Evolutionary conservation across 805 yeast genomes (phyloP), one percentile per base, ranked within the genome.

Genomic region (Candida succiphila): DNA sequence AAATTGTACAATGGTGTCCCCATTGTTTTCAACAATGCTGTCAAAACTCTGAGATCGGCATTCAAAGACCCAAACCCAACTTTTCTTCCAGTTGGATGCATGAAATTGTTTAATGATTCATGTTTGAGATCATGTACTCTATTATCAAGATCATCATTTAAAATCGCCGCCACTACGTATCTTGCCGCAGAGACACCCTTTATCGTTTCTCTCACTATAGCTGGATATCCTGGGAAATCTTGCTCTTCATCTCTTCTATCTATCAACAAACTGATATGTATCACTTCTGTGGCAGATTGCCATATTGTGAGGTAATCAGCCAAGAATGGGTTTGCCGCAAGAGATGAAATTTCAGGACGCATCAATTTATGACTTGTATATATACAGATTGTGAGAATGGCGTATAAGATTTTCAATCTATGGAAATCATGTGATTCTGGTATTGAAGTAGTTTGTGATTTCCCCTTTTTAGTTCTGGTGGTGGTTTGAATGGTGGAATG

Each of bases 101-200:
- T 64, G 46, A 76, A 80, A 34, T 74, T 65, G 25, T 69, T 51
- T 17, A 80, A 58, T 8, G 83, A 64, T 43, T 75, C 75, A 43
- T 73, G 76, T 34, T 64, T 56, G 18, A 77, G 56, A 48, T 81
- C 92, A 44, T 75, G 79, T 15, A 46, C 45, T 34, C 71, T 50
- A 15, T 44, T 44, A 0, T 51, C 56, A 16, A 61, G 52, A 35
- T 69, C 63, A 29, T 65, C 67, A 45, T 78, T 78, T 34, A 82
- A 48, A 7, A 78, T 62, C 36, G 78, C 61, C 0, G 86, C 83
- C 7, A 77, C 48, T 0, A 77, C 71, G 23, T 73, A 67, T 23
- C 94, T 52, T 19, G 81, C 56, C 0, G 86, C 75, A 16, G 81
- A 61, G 0, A 81, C 61, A 2, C 88, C 88, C 40, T 77, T 65